Evolutionary conservation across 2,329 filamentous ascomycete species (phyloP), one percentile per base, ranked within the genome.

Genomic region (Paramyrothecium roridum): DNA sequence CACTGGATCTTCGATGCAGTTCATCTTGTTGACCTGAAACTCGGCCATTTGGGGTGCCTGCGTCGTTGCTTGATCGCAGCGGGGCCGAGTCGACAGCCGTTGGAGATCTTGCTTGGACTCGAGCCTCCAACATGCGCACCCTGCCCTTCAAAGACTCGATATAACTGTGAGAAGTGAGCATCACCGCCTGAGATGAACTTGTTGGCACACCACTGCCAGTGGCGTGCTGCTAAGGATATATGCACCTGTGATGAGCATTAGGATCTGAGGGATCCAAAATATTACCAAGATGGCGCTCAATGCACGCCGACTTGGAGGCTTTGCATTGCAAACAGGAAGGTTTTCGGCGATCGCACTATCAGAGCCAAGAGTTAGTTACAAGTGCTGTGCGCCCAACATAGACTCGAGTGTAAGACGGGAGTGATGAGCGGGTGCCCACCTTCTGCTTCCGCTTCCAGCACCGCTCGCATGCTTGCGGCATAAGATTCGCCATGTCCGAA

Each of bases 271-370:
- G 55, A 20, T 57, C 52, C 3, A 57, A 34, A 10, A 50, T 52
- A 21, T 21, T 47, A 8, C 55, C 55, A 3, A 54, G 51, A n/a
- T 52, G 55, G 13, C 55, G 55, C 33, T 56, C 55, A 40, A 56
- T 56, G 52, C 55, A 56, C 21, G 52, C 21, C 4, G 55, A 53
- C 3, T 52, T 54, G 17, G 55, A 37, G 10, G 26, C 11, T 22
- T 23, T 48, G 52, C 55, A 57, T 34, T 57, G 55, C 20, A 47
- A 30, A 21, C 55, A 57, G 11, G 26, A 19, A 13, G 55, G 55
- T 33, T 57, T 57, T 40, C 52, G 48, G 17, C 55, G 48, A n/a
- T 50, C 52, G 54, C 55, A 57, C 55, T 57, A 57, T 11, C 16
- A 22, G 3, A 17, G 23, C 46, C 19, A 48, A 16, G 20, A 13